These are phyloP conservation scores for Neurospora tetrasperma DNA, from an alignment of 495 filamentous ascomycete genomes.

Conservation along the genomic window DNA sequence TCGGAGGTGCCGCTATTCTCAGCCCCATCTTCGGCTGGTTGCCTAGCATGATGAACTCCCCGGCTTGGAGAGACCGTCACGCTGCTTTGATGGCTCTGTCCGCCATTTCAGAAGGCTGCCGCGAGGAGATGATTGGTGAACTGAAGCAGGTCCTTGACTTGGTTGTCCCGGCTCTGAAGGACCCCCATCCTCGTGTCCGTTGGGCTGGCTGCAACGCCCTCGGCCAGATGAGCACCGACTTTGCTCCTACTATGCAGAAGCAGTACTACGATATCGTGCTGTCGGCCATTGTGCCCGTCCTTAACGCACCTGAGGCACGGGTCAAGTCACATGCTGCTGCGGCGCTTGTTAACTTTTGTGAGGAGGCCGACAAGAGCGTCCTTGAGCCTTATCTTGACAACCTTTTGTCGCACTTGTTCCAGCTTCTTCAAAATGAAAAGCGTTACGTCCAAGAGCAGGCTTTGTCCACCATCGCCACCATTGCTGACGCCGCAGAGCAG, in stretches of 20 bases:
- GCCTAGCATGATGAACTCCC: conserved; percentile 92
- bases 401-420: conserved; percentile 69
- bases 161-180: conserved; percentile 84
- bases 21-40: conserved; percentile 96
- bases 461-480: conserved; percentile 94
- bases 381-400: conserved; percentile 92
- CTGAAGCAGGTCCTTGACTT: conserved; percentile 87
- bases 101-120: conserved; percentile 95
- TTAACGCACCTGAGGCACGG: conserved; percentile 80
- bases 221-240: conserved; percentile 99
- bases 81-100: conserved; percentile 99
- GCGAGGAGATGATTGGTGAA: conserved; percentile 91
- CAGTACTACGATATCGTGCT: conserved; percentile 83
- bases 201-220: conserved; percentile 99
- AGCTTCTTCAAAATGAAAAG: conserved; percentile 78
- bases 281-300: conserved; percentile 82
- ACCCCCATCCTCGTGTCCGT: conserved; percentile 85
- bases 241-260: conserved; percentile 96
- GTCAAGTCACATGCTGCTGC: conserved; percentile 97
- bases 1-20: conserved; percentile 77
- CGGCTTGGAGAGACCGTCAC: conserved; percentile 90
- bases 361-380: conserved; percentile 88
- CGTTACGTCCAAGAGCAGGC: conserved; percentile 98
- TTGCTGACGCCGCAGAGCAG: conserved; percentile 93
- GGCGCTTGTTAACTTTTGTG: conserved; percentile 97